These are phyloP conservation scores for Chrysosporium keratinophilum DNA, from an alignment of 2,329 filamentous ascomycete species.

Conservation along the genomic window DNA sequence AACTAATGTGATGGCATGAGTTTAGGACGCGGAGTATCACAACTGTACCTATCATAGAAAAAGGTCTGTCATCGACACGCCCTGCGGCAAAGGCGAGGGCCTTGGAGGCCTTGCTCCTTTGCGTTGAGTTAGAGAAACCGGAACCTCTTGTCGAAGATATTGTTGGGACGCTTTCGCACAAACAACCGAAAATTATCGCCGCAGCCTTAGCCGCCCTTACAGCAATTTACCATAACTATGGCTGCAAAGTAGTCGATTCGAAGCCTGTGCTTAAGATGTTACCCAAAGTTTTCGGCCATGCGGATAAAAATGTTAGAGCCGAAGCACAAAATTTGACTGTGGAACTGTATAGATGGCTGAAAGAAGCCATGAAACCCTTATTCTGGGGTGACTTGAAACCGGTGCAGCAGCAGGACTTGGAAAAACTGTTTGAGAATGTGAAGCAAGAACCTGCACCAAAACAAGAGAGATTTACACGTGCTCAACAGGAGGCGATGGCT, in stretches of 20 bases:
- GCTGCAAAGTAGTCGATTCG: slow-evolving; percentile 86
- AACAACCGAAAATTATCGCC: slow-evolving; percentile 79
- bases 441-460: slow-evolving; percentile 80
- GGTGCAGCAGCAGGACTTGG: slow-evolving; percentile 86
- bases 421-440: slow-evolving; percentile 86
- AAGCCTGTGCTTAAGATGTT: slow-evolving; percentile 81
- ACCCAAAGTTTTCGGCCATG: slow-evolving; percentile 86
- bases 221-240: slow-evolving; percentile 82
- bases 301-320: slow-evolving; percentile 94
- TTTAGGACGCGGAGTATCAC: slow-evolving; percentile 61
- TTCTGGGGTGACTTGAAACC: slow-evolving; percentile 95
- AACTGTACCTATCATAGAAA: slow-evolving; percentile 73
- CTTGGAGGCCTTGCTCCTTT: slow-evolving; percentile 74
- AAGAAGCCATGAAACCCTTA: slow-evolving; percentile 95
- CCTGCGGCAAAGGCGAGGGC: slow-evolving; percentile 80
- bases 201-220: slow-evolving; percentile 66
- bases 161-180: slow-evolving; percentile 69
- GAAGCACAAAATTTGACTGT: slow-evolving; percentile 86
- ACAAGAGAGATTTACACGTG: slow-evolving; percentile 76
- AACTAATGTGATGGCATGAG: slow-evolving; percentile 13
- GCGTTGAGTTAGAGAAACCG: slow-evolving; percentile 79
- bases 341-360: slow-evolving; percentile 92
- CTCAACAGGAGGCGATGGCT: slow-evolving; percentile 75
- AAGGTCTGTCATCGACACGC: slow-evolving; percentile 77
- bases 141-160: slow-evolving; percentile 84